Evolutionary conservation across 2,329 filamentous ascomycete species (phyloP).

Genomic region (Apiospora hydei): DNA sequence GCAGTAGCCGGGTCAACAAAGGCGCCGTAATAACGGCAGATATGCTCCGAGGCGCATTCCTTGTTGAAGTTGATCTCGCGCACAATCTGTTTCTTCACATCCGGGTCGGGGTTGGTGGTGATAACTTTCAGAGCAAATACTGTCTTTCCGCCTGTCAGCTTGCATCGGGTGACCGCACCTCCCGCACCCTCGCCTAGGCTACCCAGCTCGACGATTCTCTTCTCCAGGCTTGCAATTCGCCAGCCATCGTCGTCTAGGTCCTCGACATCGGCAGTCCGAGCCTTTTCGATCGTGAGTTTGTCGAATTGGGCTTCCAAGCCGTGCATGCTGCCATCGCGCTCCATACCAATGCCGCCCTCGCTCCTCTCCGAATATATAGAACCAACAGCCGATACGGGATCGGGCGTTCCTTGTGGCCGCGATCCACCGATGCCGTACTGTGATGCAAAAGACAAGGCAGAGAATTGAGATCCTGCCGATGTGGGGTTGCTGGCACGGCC

Average conservation of each 20-base stretch:
- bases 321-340: slow-evolving; percentile 82
- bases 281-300: slow-evolving; percentile 81
- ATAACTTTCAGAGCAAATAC: slow-evolving; percentile 98
- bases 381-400: slow-evolving; percentile 87
- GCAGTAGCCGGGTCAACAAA: slow-evolving; percentile 96
- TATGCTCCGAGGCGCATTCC: slow-evolving; percentile 92
- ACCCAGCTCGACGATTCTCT: slow-evolving; percentile 86
- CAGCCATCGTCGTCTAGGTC: slow-evolving; percentile 95
- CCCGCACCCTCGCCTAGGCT: slow-evolving; percentile 94
- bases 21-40: slow-evolving; percentile 96
- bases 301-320: slow-evolving; percentile 77
- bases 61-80: slow-evolving; percentile 98
- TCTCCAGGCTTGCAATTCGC: slow-evolving; percentile 89
- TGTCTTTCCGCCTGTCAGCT: slow-evolving; percentile 88
- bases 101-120: slow-evolving; percentile 95
- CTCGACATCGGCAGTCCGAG: slow-evolving; percentile 86
- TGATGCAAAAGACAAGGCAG: slow-evolving; percentile 80
- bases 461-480: slow-evolving; percentile 88
- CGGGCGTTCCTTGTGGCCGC: slow-evolving; percentile 73
- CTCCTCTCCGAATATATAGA: slow-evolving; percentile 84
- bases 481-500: slow-evolving; percentile 81
- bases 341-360: slow-evolving; percentile 78
- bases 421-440: slow-evolving; percentile 73
- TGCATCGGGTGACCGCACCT: slow-evolving; percentile 91
- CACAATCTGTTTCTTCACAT: slow-evolving; percentile 98